Evolutionary conservation across 768 basidiomycete species (phyloP).

Genomic region (Boletus subcaerulescens): DNA sequence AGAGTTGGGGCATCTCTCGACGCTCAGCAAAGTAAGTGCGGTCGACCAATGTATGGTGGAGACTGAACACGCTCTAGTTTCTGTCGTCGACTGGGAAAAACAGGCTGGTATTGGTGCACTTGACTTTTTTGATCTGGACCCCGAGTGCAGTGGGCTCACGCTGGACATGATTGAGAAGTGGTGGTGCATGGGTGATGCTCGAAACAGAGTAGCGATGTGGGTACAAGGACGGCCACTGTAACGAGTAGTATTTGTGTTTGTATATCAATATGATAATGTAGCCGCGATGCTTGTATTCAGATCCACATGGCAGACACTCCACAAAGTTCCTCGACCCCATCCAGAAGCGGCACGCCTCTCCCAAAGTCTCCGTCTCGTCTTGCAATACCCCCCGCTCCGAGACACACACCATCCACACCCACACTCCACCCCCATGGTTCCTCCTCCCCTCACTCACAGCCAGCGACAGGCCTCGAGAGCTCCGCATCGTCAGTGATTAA

Average conservation of each 20-base stretch:
- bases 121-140: constrained; percentile 59
- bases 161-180: constrained; percentile 76
- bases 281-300: too few species aligned
- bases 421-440: constrained; percentile 51
- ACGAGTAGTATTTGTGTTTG: constrained; percentile 13
- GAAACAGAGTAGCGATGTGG: constrained; percentile 71
- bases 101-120: constrained; percentile 56
- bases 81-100: constrained; percentile 40
- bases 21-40: constrained; percentile 65
- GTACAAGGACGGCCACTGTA: constrained; percentile 54
- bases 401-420: constrained; percentile 54
- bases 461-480: constrained; percentile 47
- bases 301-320: constrained; percentile 25
- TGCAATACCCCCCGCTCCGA: constrained; percentile 47
- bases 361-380: constrained; percentile 51
- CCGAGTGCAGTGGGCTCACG: constrained; percentile 22
- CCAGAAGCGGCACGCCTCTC: constrained; percentile 37
- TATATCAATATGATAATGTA: too few species aligned
- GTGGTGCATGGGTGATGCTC: constrained; percentile 80
- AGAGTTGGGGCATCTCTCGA: constrained; percentile 65
- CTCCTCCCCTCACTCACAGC: constrained; percentile 27
- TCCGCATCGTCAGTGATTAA: constrained; percentile 71
- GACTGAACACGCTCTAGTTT: constrained; percentile 34
- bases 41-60: background rate
- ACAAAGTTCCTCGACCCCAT: constrained; percentile 31